These are phyloP conservation scores for Saksenaea vasiformis DNA, from an alignment of 371 early-diverging fungal species.

Conservation along the genomic window DNA sequence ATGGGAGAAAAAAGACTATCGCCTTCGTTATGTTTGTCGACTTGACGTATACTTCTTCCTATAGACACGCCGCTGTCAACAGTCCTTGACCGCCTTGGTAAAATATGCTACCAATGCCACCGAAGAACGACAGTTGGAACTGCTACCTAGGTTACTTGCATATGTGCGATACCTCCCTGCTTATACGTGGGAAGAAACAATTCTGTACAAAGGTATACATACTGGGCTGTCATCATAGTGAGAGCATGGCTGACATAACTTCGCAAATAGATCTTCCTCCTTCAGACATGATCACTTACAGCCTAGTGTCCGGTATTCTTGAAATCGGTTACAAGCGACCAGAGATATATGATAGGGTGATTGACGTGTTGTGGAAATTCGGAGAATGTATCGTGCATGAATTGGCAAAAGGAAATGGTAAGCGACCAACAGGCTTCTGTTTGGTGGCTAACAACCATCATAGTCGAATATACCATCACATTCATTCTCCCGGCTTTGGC, in stretches of 20 bases:
- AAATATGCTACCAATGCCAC: conserved; percentile 39
- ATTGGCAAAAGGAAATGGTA: conserved; percentile 15
- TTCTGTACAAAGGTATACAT: conserved; percentile 32
- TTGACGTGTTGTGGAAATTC: conserved; percentile 28
- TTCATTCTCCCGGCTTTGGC: conserved; percentile 70
- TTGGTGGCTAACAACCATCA: background rate
- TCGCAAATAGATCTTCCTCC: conserved; percentile 20
- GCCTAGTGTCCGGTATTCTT: conserved; percentile 49
- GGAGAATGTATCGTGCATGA: conserved; percentile 20
- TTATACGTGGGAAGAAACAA: conserved; percentile 35
- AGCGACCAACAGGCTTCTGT: background rate
- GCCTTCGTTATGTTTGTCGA: background rate
- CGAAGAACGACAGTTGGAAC: conserved; percentile 31
- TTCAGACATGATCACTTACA: conserved; percentile 43
- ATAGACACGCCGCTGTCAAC: conserved; percentile 46
- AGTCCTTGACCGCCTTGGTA: conserved; percentile 45
- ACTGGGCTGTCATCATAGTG: background rate
- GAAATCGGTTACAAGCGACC: conserved; percentile 47
- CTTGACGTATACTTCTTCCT: background rate
- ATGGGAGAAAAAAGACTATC: background rate
- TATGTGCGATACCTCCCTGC: conserved; percentile 37
- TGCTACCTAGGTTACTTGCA: conserved; percentile 38
- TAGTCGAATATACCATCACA: conserved; percentile 58
- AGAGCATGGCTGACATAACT: background rate
- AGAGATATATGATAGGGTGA: conserved; percentile 44